These are phyloP conservation scores for Cocos nucifera DNA, from an alignment of 176 grass and related monocot genomes.

Conservation along the genomic window DNA sequence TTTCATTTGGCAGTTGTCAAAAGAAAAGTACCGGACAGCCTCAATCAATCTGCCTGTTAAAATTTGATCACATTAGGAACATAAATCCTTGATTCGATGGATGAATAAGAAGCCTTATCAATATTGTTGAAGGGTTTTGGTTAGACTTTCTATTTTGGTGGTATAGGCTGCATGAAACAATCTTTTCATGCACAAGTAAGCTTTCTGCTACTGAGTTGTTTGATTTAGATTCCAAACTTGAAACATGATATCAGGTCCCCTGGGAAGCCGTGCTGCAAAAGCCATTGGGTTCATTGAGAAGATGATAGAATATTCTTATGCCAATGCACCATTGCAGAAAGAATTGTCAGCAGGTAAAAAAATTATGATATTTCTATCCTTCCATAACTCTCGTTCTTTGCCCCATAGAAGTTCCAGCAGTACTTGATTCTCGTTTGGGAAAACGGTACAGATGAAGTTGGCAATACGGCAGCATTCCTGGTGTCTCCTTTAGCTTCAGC, in stretches of 20 bases:
- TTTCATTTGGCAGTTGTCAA: neutral
- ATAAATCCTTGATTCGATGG: too few species aligned
- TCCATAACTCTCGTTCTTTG: neutral
- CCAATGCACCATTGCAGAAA: constrained; percentile 77
- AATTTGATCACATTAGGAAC: too few species aligned
- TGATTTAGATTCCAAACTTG: too few species aligned
- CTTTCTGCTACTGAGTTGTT: too few species aligned
- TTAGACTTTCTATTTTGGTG: too few species aligned
- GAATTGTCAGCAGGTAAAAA: constrained; percentile 61
- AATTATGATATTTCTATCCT: neutral
- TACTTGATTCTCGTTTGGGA: neutral
- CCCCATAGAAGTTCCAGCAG: neutral
- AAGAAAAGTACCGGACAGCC: neutral
- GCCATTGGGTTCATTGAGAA: constrained; percentile 90
- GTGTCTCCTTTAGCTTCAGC: constrained; percentile 73
- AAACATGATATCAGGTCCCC: constrained; percentile 34
- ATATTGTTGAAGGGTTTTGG: too few species aligned
- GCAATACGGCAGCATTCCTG: constrained; percentile 67
- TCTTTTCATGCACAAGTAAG: too few species aligned
- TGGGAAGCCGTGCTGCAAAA: constrained; percentile 81
- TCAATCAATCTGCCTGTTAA: too few species aligned
- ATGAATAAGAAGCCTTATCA: too few species aligned
- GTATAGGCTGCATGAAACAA: too few species aligned
- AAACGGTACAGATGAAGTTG: constrained; percentile 63
- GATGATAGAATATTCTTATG: constrained; percentile 80